Evolutionary conservation across 371 early-diverging fungal genomes (phyloP), one percentile per base, ranked within the genome.

Genomic region (Mucor racemosus): DNA sequence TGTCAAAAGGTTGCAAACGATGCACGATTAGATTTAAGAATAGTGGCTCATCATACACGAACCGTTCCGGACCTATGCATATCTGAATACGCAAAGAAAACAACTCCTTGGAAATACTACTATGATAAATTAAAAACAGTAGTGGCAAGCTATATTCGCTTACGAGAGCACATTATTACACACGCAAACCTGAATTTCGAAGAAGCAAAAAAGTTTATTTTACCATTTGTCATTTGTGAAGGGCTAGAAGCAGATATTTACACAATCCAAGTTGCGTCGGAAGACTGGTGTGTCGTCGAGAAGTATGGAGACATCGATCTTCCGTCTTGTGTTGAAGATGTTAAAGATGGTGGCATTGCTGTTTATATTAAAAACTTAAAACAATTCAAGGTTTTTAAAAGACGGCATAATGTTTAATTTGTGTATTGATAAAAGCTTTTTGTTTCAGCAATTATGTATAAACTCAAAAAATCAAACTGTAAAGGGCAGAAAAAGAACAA

Each of bases 241-340:
- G 60, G 66, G 53, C 50, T 65, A 54, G 60, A 59, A 59, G 59
- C 66, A 54, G 66, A 65, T 65, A 65, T 54, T 41, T 66, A 54
- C 60, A 66, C 44, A 60, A 66, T 66, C 58, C 50, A 60, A 66
- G 54, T 44, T 42, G 55, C 55, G 54, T 66, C 66, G 40, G 60
- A 66, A 66, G 66, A 60, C 53, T 60, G 66, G 55, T 55, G 55
- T 60, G 44, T 66, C 50, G 60, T 60, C 42, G 60, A 66, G 60
- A 66, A 66, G 54, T 36, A 60, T 60, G 60, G 60, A 66, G 55
- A 60, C 66, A 54, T 66, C 53, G 66, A 66, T 41, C 35, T 66
- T 15, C 60, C 66, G 31, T 66, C 53, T 63, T 54, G 64, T 17
- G 46, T 58, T 5, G 13, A 54, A 54, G 62, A 62, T 9, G 39